Evolutionary conservation across 1,139 yeast species (phyloP).

Genomic region (Saccharomyces hybrid): DNA sequence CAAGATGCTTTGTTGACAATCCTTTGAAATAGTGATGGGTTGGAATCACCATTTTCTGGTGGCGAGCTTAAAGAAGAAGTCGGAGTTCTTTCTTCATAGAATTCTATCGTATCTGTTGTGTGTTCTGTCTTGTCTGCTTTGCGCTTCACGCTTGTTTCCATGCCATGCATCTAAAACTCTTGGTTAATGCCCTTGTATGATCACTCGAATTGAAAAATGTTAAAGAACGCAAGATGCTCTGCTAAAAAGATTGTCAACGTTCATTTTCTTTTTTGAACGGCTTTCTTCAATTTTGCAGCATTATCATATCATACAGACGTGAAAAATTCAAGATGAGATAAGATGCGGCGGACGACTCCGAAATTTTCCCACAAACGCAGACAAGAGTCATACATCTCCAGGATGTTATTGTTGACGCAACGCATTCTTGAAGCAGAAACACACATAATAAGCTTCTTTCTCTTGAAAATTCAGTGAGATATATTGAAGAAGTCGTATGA

Average conservation of each 20-base stretch:
- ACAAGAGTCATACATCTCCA: background rate
- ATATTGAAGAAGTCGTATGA: too few species aligned
- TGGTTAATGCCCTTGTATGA: too few species aligned
- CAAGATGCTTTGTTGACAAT: slow-evolving; percentile 2
- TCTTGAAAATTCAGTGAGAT: too few species aligned
- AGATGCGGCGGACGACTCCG: background rate
- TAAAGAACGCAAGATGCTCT: too few species aligned
- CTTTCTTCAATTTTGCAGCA: too few species aligned
- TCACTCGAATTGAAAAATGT: too few species aligned
- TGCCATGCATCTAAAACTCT: too few species aligned
- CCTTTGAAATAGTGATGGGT: background rate
- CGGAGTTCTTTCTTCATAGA: background rate
- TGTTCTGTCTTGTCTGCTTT: background rate
- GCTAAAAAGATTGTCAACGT: too few species aligned
- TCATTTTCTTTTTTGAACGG: background rate
- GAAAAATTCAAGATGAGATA: background rate
- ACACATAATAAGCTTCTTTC: too few species aligned
- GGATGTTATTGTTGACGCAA: too few species aligned
- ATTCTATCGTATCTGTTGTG: background rate
- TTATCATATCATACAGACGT: too few species aligned
- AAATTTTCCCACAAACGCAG: background rate
- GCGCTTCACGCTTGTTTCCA: background rate
- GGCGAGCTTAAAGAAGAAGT: background rate
- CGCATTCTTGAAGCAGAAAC: too few species aligned
- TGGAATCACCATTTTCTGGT: background rate